Evolutionary conservation across 176 grass and related monocot species (phyloP).

Genomic region (Bromus sterilis): DNA sequence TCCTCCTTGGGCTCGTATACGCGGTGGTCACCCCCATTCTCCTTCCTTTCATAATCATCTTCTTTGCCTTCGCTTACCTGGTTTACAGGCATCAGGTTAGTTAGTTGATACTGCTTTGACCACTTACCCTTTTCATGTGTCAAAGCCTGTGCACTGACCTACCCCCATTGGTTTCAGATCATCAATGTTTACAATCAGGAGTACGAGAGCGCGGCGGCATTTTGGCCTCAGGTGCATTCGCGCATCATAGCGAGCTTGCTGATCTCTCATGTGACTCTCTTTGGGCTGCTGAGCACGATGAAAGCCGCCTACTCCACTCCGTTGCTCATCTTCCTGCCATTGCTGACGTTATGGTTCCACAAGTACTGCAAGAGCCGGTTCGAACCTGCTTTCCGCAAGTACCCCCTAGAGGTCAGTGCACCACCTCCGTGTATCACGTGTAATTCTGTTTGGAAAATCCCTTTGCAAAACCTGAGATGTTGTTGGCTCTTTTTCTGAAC

Average conservation of each 20-base stretch:
- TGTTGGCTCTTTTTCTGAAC: not conserved
- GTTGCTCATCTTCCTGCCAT: constrained; percentile 66
- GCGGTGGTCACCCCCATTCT: constrained; percentile 78
- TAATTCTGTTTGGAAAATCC: not conserved
- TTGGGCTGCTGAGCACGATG: constrained; percentile 82
- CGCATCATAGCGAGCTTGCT: constrained; percentile 85
- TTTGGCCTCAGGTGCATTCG: constrained; percentile 88
- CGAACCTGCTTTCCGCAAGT: constrained; percentile 85
- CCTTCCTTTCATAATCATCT: constrained; percentile 87
- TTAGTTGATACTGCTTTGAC: not conserved
- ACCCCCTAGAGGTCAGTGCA: constrained; percentile 65
- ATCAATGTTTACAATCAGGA: constrained; percentile 98
- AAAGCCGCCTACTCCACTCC: constrained; percentile 84
- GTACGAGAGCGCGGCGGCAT: constrained; percentile 82
- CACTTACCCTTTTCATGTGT: not conserved
- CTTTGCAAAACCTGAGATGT: not conserved
- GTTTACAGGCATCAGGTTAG: constrained; percentile 93
- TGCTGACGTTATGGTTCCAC: constrained; percentile 89
- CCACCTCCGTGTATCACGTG: not conserved
- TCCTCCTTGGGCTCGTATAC: constrained; percentile 88
- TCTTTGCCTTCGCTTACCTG: constrained; percentile 87
- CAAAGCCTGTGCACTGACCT: not conserved
- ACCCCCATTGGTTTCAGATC: constrained; percentile 48
- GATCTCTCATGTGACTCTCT: constrained; percentile 71
- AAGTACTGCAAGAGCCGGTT: constrained; percentile 94